These are phyloP conservation scores for Naganishia onofrii DNA, from an alignment of 768 basidiomycete genomes.

Conservation along the genomic window DNA sequence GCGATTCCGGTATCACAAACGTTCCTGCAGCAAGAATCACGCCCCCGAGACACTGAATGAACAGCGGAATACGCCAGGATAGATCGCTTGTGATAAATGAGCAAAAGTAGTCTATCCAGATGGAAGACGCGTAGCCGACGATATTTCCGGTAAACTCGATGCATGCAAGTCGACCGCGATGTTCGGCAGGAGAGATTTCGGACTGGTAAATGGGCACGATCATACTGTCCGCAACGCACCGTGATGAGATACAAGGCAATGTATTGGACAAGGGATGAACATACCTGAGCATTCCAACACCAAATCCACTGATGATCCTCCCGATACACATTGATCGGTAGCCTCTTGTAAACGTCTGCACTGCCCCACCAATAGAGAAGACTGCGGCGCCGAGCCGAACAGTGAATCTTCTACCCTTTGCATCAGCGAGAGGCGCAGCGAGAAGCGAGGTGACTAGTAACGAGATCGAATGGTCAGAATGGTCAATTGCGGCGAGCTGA, in stretches of 20 bases:
- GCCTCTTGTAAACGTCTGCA: slow-evolving; percentile 76
- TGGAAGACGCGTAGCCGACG: slow-evolving; percentile 71
- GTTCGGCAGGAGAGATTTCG: slow-evolving; percentile 88
- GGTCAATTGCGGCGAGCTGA: neutral
- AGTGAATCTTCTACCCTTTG: slow-evolving; percentile 78
- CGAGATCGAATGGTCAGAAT: slow-evolving; percentile 7
- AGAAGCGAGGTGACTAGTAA: slow-evolving; percentile 76
- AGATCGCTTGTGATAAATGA: slow-evolving; percentile 80
- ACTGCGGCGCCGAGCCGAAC: slow-evolving; percentile 76
- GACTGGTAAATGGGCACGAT: slow-evolving; percentile 59
- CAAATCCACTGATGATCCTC: slow-evolving; percentile 77
- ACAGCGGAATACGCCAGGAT: slow-evolving; percentile 88
- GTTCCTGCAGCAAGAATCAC: slow-evolving; percentile 73
- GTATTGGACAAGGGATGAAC: slow-evolving; percentile 45
- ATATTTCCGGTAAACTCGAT: slow-evolving; percentile 96
- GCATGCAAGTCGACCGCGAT: slow-evolving; percentile 87
- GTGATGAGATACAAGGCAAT: neutral
- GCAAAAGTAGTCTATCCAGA: slow-evolving; percentile 89
- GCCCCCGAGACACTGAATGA: slow-evolving; percentile 84
- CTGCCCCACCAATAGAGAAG: slow-evolving; percentile 78
- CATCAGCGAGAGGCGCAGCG: slow-evolving; percentile 83
- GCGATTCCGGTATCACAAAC: slow-evolving; percentile 83
- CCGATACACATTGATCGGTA: slow-evolving; percentile 80
- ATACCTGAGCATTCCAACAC: slow-evolving; percentile 83
- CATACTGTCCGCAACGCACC: slow-evolving; percentile 62